Evolutionary conservation across 2,329 filamentous ascomycete genomes (phyloP).

Genomic region (Sporothrix pallida): DNA sequence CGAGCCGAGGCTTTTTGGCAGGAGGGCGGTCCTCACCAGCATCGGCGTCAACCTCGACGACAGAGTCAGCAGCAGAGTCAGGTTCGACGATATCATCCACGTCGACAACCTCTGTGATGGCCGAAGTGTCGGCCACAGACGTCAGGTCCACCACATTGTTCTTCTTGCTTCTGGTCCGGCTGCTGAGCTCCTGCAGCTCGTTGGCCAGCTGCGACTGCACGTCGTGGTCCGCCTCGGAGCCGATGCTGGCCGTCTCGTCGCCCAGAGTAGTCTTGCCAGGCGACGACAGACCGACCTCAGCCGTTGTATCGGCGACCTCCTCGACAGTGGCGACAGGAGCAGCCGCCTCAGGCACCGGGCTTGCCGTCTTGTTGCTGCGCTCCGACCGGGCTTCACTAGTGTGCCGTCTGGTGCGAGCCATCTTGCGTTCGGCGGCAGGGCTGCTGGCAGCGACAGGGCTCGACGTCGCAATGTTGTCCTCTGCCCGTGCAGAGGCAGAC

Average conservation of each 20-base stretch:
- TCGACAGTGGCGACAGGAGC: neutral
- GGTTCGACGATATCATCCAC: neutral
- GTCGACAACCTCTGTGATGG: neutral
- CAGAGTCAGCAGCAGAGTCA: neutral
- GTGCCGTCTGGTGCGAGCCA: conserved; percentile 11
- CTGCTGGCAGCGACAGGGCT: neutral
- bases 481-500: conserved; percentile 33
- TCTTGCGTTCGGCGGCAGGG: conserved; percentile 2
- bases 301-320: neutral
- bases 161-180: conserved; percentile 28
- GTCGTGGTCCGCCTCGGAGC: conserved; percentile 36
- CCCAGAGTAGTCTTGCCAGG: neutral
- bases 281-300: neutral
- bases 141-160: conserved; percentile 5
- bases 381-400: conserved; percentile 3
- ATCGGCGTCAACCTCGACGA: conserved; percentile 17
- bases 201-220: conserved; percentile 44
- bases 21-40: conserved; percentile 11
- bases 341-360: neutral
- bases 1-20: conserved; percentile 47
- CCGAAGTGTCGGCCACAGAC: neutral
- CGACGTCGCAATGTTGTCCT: neutral
- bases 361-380: conserved; percentile 17
- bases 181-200: conserved; percentile 37
- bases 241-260: conserved; percentile 5